These are phyloP conservation scores for Yamadazyma friedrichii DNA, from an alignment of 1,139 yeast genomes.

Conservation along the genomic window DNA sequence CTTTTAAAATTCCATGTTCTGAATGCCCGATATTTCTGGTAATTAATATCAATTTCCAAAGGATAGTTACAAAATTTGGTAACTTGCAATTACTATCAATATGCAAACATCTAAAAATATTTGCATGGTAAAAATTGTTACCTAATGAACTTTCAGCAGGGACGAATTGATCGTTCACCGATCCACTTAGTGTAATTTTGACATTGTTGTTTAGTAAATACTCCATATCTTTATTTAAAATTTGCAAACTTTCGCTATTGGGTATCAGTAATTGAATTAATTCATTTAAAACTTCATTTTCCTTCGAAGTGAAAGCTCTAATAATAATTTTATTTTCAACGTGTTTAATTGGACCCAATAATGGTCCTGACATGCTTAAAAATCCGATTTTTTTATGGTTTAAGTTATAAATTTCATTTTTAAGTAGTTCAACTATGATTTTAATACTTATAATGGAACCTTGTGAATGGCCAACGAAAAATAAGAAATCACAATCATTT, in stretches of 20 bases:
- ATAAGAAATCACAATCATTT: slow-evolving; percentile 39
- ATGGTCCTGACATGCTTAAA: slow-evolving; percentile 46
- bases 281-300: slow-evolving; percentile 50
- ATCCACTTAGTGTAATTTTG: slow-evolving; percentile 50
- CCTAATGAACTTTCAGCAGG: slow-evolving; percentile 57
- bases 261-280: slow-evolving; percentile 46
- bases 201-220: slow-evolving; percentile 37
- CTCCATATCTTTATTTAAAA: slow-evolving; percentile 29
- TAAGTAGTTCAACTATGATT: slow-evolving; percentile 33
- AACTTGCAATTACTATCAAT: slow-evolving; percentile 26
- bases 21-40: slow-evolving; percentile 37
- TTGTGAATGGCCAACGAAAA: slow-evolving; percentile 44
- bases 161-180: slow-evolving; percentile 73
- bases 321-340: slow-evolving; percentile 46
- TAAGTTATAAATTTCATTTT: slow-evolving; percentile 11
- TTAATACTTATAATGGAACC: slow-evolving; percentile 47
- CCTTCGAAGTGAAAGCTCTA: slow-evolving; percentile 44
- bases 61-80: slow-evolving; percentile 28
- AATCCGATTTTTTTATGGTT: slow-evolving; percentile 32
- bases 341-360: slow-evolving; percentile 44
- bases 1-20: slow-evolving; percentile 33
- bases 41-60: slow-evolving; percentile 35
- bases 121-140: slow-evolving; percentile 49
- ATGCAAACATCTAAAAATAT: slow-evolving; percentile 45
- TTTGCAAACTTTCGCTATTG: slow-evolving; percentile 28